Percentiles rank a stretch among this genome's conserved stretches.
These are phyloP conservation scores for Mikania micrantha DNA, from an alignment of 129 eudicot genomes.

Conservation along the genomic window DNA sequence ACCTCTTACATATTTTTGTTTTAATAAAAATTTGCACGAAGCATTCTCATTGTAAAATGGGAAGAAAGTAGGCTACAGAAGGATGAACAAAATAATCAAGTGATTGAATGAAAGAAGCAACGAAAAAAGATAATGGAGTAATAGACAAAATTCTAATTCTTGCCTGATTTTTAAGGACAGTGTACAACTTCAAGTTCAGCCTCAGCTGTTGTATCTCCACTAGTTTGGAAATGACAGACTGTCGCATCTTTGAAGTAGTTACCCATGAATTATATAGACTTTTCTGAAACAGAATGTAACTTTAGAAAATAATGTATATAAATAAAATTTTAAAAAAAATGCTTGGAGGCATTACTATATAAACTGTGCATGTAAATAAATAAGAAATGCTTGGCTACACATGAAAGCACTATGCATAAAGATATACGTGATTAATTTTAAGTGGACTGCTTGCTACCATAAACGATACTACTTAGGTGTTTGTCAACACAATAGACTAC, in stretches of 20 bases:
- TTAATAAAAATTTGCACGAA: background rate
- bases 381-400: background rate
- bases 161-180: constrained; percentile 33
- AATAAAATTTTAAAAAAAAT: background rate
- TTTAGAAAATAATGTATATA: constrained; percentile 8
- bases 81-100: background rate
- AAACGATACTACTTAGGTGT: background rate
- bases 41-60: background rate
- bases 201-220: constrained; percentile 45
- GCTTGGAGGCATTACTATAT: background rate
- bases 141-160: constrained; percentile 2
- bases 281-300: constrained; percentile 41
- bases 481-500: background rate
- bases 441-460: background rate
- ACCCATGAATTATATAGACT: constrained; percentile 66
- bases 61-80: background rate
- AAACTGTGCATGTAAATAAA: background rate
- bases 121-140: background rate
- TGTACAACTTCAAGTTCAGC: constrained; percentile 32
- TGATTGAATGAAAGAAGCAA: background rate
- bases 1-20: constrained; percentile 1
- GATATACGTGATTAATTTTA: background rate
- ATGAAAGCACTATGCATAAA: background rate
- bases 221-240: constrained; percentile 40
- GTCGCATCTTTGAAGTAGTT: constrained; percentile 44